Evolutionary conservation across 1,284 basidiomycete species (phyloP).

Genomic region (Leccinum ponderosum): DNA sequence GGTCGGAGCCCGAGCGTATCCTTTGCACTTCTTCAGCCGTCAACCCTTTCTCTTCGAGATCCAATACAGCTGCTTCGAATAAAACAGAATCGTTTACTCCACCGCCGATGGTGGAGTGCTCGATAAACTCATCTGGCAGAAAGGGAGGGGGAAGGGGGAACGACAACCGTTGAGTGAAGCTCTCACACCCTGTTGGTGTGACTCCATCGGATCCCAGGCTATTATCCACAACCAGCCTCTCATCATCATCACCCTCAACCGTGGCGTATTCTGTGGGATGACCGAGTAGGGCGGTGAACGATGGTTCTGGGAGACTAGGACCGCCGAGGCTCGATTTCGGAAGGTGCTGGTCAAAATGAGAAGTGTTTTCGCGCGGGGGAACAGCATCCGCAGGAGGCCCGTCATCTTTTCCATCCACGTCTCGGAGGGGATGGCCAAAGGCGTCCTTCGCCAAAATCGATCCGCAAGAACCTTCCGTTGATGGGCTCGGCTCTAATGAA

Average conservation of each 20-base stretch:
- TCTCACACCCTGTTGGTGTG: background rate
- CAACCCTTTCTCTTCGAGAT: background rate
- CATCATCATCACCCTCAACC: background rate
- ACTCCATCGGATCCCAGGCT: constrained; percentile 1
- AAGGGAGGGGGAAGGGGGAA: constrained; percentile 23
- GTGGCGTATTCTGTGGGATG: background rate
- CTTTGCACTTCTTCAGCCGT: constrained; percentile 3
- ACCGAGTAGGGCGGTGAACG: background rate
- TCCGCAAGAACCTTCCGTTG: background rate
- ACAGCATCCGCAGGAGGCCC: background rate
- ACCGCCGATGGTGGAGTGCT: constrained; percentile 2
- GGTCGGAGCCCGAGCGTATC: constrained; percentile 4
- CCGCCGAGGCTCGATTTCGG: background rate
- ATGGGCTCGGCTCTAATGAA: background rate
- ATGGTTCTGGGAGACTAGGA: background rate
- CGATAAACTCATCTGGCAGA: constrained; percentile 5
- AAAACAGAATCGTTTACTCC: background rate
- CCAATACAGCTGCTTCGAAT: background rate
- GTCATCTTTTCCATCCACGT: background rate
- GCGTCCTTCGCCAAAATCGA: background rate
- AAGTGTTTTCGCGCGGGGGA: background rate
- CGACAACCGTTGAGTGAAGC: constrained; percentile 10
- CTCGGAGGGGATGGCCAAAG: background rate
- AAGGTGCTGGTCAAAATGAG: background rate
- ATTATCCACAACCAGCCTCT: background rate